Evolutionary conservation across 73 alveolate genomes (phyloP).

Genomic region (Tetrahymena malaccensis): DNA sequence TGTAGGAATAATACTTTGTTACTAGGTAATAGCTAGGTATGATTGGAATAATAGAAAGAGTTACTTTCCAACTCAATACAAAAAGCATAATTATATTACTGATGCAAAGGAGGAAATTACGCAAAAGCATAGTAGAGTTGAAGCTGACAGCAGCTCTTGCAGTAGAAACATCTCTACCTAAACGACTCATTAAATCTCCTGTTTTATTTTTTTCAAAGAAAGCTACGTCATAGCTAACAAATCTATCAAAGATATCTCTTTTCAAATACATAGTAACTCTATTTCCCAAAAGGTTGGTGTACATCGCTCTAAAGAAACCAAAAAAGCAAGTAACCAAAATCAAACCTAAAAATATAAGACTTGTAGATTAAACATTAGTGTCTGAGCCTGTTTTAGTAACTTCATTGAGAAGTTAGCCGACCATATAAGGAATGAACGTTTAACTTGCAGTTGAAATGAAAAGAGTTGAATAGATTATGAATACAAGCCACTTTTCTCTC

Average conservation of each 20-base stretch:
- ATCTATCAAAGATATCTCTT: slow-evolving; percentile 4
- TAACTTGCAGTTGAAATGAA: not conserved
- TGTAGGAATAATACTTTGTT: slow-evolving; percentile 10
- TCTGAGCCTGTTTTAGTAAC: not conserved
- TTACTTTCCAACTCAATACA: slow-evolving; percentile 23
- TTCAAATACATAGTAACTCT: not conserved
- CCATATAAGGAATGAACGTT: not conserved
- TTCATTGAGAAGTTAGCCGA: not conserved
- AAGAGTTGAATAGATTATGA: not conserved
- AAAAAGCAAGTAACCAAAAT: not conserved
- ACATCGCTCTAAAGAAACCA: not conserved
- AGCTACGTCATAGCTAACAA: slow-evolving; percentile 11
- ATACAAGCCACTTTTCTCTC: not conserved
- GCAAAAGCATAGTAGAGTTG: slow-evolving; percentile 9
- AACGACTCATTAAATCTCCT: slow-evolving; percentile 30
- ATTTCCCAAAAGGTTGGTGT: not conserved
- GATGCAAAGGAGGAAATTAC: slow-evolving; percentile 6
- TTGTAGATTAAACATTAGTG: not conserved
- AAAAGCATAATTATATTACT: slow-evolving; percentile 7
- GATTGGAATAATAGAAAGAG: slow-evolving; percentile 26
- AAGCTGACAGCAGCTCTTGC: slow-evolving; percentile 39
- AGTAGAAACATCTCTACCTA: slow-evolving; percentile 26
- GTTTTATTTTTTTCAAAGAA: slow-evolving; percentile 23
- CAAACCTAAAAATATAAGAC: not conserved
- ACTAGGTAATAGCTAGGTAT: slow-evolving; percentile 15